Evolutionary conservation across 768 basidiomycete genomes (phyloP), one percentile per base, ranked within the genome.

Genomic region (Suillus occidentalis): DNA sequence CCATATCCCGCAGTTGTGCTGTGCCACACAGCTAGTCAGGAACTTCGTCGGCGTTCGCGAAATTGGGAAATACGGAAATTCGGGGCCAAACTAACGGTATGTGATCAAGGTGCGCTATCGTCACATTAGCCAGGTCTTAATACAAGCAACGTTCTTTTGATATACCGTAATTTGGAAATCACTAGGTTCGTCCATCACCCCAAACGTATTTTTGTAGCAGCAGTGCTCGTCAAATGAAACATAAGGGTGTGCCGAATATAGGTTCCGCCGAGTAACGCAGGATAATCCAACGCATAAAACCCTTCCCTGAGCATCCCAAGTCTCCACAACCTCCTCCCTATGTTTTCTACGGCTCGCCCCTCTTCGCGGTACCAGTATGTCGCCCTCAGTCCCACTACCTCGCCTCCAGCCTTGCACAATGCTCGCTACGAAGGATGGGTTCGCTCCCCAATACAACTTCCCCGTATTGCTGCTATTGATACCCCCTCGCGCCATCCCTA

Each of bases 371-470:
- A 5, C 10, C 50, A 52, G 18, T 53, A 34, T 31, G 6, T 34
- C n/a, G 9, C 53, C 10, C 53, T 8, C 2, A 12, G 9, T 13
- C 37, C 37, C 14, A 25, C 39, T 9, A 28, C 6, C 10, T 16
- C 39, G 10, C 39, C 25, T 12, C 25, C 57, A 22, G 39, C 25
- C 4, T 25, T 62, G 12, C 59, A 62, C 31, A 52, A 47, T 39
- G 60, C 60, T 25, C 60, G 49, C 7, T 61, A 64, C 25, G 6
- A 14, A 31, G 63, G 63, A n/a, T 61, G 63, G 37, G 49, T 39
- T 36, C 8, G 12, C 34, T 8, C 61, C 36, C 39, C 20, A 40
- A 47, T 16, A 43, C 60, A 34, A 16, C 37, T 61, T 28, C 63
- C 55, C 14, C 28, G 31, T 34, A 16, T 31, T 14, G 18, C 20